Evolutionary conservation across 306 rosid genomes (phyloP), one percentile per base, ranked within the genome.

Genomic region (Astragalus glycyphyllos): DNA sequence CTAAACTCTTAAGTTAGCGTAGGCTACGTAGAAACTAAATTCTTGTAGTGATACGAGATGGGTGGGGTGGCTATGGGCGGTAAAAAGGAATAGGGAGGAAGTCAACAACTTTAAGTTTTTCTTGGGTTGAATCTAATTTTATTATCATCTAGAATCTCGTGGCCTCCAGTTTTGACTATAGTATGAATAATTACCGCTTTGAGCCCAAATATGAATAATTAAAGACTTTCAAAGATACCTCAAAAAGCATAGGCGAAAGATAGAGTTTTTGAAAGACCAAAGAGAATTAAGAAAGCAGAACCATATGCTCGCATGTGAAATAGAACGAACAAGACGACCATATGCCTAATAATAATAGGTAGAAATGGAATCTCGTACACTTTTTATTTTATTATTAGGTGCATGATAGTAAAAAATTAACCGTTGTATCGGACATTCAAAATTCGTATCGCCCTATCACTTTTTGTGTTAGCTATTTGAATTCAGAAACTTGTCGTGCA

Each of bases 361-460:
- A 64, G 49, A 40, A 72, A 72, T 73, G 70, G 89, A 77, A 84
- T 87, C 87, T 82, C 81, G 71, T 82, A 67, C 80, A 26, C 31
- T 26, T 26, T 26, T 26, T 26, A 3, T 74, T 71, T 74, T 55
- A 7, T 69, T 54, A 5, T 56, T 44, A 4, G 62, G 35, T 63
- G 17, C 29, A 49, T 2, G 23, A 46, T 23, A 17, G 48, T 17
- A 23, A 66, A 65, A 69, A 42, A 67, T 79, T 66, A 55, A 75
- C 72, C 20, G 8, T 17, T 14, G 40, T 46, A 71, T 68, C 2
- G 2, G 14, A 55, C 58, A 53, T 81, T 80, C 72, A 58, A 74
- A 65, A 42, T 74, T 76, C 20, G 66, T 60, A 67, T 37, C 40
- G 26, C 41, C 34, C 48, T 67, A 10, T 12, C 23, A 4, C 44